These are phyloP conservation scores for Alectoria sarmentosa DNA, from an alignment of 495 filamentous ascomycete species.

Conservation along the genomic window DNA sequence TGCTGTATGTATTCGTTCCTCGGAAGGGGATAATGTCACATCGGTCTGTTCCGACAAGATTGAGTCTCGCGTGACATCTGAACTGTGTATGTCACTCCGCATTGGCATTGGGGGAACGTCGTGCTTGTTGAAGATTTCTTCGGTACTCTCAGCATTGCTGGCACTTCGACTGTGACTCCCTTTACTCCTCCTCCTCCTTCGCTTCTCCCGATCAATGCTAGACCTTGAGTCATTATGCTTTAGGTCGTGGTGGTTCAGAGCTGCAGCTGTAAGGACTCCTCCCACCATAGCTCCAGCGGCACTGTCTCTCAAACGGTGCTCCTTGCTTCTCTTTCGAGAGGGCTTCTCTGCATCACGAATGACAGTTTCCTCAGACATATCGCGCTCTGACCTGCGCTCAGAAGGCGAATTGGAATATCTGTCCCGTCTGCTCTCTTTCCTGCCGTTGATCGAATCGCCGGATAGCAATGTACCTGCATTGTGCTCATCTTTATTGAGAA, in stretches of 20 bases:
- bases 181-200: constrained; percentile 38
- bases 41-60: constrained; percentile 79
- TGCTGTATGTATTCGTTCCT: constrained; percentile 33
- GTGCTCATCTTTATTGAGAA: constrained; percentile 53
- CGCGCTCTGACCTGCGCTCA: constrained; percentile 37
- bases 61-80: constrained; percentile 81
- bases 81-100: constrained; percentile 72
- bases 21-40: constrained; percentile 40
- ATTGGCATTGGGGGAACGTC: constrained; percentile 76
- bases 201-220: constrained; percentile 47
- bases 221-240: constrained; percentile 58
- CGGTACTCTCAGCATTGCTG: constrained; percentile 52
- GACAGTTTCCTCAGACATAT: constrained; percentile 41
- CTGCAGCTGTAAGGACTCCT: constrained; percentile 54
- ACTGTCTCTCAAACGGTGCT: constrained; percentile 45
- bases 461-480: constrained; percentile 53
- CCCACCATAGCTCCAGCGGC: constrained; percentile 48
- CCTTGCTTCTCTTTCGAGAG: constrained; percentile 53
- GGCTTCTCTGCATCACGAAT: constrained; percentile 48
- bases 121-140: constrained; percentile 53
- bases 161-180: constrained; percentile 50
- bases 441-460: constrained; percentile 46
- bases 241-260: constrained; percentile 58
- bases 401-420: constrained; percentile 39
- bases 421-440: constrained; percentile 41